Percentiles rank a stretch among this genome's conserved stretches.
These are phyloP conservation scores for Hypoxylon sp. DNA, from an alignment of 2,329 filamentous ascomycete genomes.

Conservation along the genomic window DNA sequence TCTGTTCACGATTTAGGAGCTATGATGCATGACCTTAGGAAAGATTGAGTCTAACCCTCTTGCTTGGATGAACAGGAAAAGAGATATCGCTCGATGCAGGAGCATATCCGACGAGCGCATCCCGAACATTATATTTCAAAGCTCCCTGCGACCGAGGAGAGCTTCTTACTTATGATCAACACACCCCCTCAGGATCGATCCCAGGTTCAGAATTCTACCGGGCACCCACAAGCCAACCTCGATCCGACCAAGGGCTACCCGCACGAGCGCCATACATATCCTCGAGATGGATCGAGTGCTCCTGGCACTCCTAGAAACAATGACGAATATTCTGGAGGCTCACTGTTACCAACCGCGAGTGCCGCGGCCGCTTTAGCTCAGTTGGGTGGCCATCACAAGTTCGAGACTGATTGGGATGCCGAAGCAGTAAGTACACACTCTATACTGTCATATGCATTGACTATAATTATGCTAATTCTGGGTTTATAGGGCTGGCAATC, in stretches of 20 bases:
- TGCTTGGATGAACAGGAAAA: conserved; percentile 76
- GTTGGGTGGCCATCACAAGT: conserved; percentile 78
- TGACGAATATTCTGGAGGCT: conserved; percentile 76
- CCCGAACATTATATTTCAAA: conserved; percentile 98
- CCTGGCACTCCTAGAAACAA: conserved; percentile 76
- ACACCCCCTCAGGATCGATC: conserved; percentile 82
- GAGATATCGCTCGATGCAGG: conserved; percentile 98
- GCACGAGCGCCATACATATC: conserved; percentile 75
- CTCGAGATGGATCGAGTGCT: conserved; percentile 74
- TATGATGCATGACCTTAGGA: conserved; percentile 4
- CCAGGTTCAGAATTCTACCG: conserved; percentile 58
- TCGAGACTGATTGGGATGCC: conserved; percentile 82
- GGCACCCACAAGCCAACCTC: conserved; percentile 48
- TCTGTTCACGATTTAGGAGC: conserved; percentile 10
- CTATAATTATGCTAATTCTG: conserved; percentile 43
- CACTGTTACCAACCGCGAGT: conserved; percentile 75
- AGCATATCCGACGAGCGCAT: conserved; percentile 97
- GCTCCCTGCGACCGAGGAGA: conserved; percentile 97
- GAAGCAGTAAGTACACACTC: conserved; percentile 72
- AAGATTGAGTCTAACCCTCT: conserved; percentile 42
- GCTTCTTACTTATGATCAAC: conserved; percentile 96
- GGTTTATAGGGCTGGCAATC: conserved; percentile 75
- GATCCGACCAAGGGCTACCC: conserved; percentile 63
- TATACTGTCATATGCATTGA: conserved; percentile 28
- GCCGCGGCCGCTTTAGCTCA: conserved; percentile 90